Evolutionary conservation across 495 filamentous ascomycete genomes (phyloP).

Genomic region (Hyaloscypha bicolor): DNA sequence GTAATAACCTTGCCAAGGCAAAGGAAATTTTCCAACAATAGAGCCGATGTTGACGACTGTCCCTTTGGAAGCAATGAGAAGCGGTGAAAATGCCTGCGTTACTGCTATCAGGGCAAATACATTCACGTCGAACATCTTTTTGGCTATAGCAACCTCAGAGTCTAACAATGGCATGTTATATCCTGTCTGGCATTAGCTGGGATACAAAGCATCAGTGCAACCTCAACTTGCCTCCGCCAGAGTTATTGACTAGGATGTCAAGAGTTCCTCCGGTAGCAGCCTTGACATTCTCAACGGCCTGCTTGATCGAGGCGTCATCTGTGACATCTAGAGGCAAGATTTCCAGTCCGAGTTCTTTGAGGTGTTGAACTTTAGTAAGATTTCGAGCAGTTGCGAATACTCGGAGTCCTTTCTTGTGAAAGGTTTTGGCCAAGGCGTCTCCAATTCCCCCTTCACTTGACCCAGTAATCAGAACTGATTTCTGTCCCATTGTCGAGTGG

Average conservation of each 20-base stretch:
- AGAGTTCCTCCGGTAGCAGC: conserved; percentile 40
- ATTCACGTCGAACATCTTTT: conserved; percentile 54
- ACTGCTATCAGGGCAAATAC: conserved; percentile 53
- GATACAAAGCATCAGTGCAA: background rate
- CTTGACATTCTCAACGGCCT: conserved; percentile 33
- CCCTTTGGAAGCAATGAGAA: conserved; percentile 50
- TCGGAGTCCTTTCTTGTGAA: conserved; percentile 38
- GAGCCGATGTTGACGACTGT: conserved; percentile 53
- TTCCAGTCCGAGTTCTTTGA: conserved; percentile 44
- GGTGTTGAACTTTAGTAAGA: conserved; percentile 40
- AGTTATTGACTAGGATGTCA: conserved; percentile 59
- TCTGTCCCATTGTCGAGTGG: conserved; percentile 12
- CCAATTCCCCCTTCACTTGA: conserved; percentile 50
- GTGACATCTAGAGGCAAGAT: conserved; percentile 53
- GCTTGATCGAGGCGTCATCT: conserved; percentile 40
- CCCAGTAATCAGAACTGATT: conserved; percentile 47
- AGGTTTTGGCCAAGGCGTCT: conserved; percentile 42
- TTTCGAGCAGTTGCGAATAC: conserved; percentile 52
- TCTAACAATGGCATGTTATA: conserved; percentile 50
- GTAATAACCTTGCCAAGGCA: conserved; percentile 48
- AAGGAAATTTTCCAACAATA: conserved; percentile 46
- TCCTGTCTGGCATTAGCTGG: conserved; percentile 3
- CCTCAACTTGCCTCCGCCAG: conserved; percentile 41
- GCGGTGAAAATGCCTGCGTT: conserved; percentile 55
- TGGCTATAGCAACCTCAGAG: conserved; percentile 43